Evolutionary conservation across 164 flowering plant species (phyloP), one percentile per base, ranked within the genome.

Genomic region (Litsea cubeba): DNA sequence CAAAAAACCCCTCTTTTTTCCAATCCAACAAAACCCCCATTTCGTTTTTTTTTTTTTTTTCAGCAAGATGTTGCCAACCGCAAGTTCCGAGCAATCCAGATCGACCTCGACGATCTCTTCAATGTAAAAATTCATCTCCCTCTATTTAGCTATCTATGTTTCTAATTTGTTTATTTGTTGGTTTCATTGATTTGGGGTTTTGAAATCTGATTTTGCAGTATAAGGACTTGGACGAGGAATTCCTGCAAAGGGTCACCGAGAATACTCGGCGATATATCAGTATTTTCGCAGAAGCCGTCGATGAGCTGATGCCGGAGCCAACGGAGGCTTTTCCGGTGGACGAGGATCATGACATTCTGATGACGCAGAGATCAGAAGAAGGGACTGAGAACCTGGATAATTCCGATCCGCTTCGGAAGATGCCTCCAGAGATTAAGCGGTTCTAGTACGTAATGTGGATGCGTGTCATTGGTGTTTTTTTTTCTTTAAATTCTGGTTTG

Each of bases 1-100:
- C 35, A 3, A 30, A 30, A 30, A 30, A 30, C 5, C 0, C 35
- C 5, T 4, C 2, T 5, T 30, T 30, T 30, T 30, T 0, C 0
- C 35, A 30, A 30, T 30, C 3, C 14, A 3, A 17, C 14, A 51
- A 3, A 17, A 22, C 3, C 25, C 3, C 3, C 35, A 12, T 7
- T 20, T 30, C 35, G 46, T 23, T 65, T 69, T n/a, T 71, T 40
- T 24, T 15, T 15, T 64, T 20, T 10, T 46, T 81, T 72, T 68
- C 89, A 96, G 99, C 98, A 94, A 94, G 95, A 94, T 24, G 97
- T 96, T 20, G 93, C 99, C 0, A 94, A 94, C 68, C 91, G 82
- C 1, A 91, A 83, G 77, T 72, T 79, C 58, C 87, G 90, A 2
- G 85, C 93, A 1, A 54, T 96, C 12, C 86, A 92, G 72, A 90